Base-by-base conservation (phyloP, 1,284 basidiomycete species). In the Leccinum fallax region DNA sequence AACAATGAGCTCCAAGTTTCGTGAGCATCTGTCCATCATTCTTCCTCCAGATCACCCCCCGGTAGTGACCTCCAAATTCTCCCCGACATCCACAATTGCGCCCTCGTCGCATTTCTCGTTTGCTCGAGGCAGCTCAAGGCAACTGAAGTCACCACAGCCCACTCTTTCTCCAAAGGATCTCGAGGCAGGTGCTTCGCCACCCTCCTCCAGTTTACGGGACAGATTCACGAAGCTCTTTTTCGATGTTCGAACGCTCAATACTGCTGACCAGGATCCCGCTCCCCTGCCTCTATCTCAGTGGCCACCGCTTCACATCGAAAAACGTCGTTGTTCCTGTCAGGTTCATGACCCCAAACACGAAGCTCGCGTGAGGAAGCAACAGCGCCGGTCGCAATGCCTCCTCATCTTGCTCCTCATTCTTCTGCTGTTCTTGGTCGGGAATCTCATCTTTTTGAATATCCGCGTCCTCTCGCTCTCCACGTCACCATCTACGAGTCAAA, bases 341-440 rank as follows among this genome's bases (percentile, higher is more conserved):
- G 9, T 58, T 15, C 65, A 68, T 10, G 72, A 74, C 26, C 63
- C 67, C n/a, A 58, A 63, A 60, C 63, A 72, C 59, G 64, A 71
- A 38, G 64, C 67, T 32, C 66, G 66, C 34, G 60, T 65, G 60
- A 77, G 73, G 68, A 75, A 70, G 62, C 74, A 69, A 61, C 74
- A 65, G 57, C 73, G 74, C 66, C 66, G 67, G 69, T 68, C 71
- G 63, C 60, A 63, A 43, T 74, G 69, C 54, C 66, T 81, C 64
- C 65, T 80, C 64, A 36, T 72, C 40, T 60, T 76, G 2, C 66
- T 82, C 56, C 65, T 80, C 57, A 61, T 82, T 57, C 55, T 83
- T 38, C 70, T 84, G 28, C 72, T 84, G 32, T 75, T 79, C 59
- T 71, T 84, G 26, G 71, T 83, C 34, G 77, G 75, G 16, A 78